phyloP scores from a whole-genome alignment of 768 basidiomycete species.

The Phlegmacium glaucopus region DNA sequence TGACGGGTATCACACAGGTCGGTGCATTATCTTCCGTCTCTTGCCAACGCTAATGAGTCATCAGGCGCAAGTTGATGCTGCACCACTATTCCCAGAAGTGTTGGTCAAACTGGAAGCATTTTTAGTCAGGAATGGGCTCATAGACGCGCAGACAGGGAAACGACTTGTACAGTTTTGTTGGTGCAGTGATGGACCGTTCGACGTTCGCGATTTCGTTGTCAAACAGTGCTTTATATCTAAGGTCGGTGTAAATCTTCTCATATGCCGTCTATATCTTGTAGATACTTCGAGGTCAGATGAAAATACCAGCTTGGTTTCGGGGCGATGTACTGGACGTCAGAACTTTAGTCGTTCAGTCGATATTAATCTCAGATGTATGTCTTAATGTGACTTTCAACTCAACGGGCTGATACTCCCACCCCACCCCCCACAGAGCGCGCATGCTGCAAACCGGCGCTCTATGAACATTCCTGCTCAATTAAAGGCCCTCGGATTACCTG shows the following conservation, averaged over 20 bases:
- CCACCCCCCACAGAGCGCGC: constrained; percentile 20
- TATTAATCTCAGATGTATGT: constrained; percentile 21
- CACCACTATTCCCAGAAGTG: constrained; percentile 74
- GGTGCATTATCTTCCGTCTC: constrained; percentile 18
- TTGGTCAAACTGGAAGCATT: constrained; percentile 62
- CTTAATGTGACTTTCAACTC: constrained; percentile 5
- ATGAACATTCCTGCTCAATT: constrained; percentile 79
- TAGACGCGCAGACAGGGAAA: constrained; percentile 54
- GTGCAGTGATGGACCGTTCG: constrained; percentile 84
- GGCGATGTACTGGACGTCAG: constrained; percentile 78
- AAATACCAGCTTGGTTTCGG: constrained; percentile 70
- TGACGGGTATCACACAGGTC: constrained; percentile 95
- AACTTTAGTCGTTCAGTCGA: constrained; percentile 49
- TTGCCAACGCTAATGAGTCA: not conserved
- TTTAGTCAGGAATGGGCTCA: constrained; percentile 66
- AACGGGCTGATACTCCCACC: constrained; percentile 6
- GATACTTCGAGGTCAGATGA: constrained; percentile 35
- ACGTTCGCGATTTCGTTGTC: constrained; percentile 80
- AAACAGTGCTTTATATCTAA: constrained; percentile 90
- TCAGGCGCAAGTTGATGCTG: constrained; percentile 76
- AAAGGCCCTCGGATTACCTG: constrained; percentile 60
- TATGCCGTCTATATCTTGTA: constrained; percentile 1
- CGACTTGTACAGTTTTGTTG: constrained; percentile 67
- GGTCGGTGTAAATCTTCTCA: constrained; percentile 33
- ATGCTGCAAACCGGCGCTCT: constrained; percentile 28